These are phyloP conservation scores for Boletus bicolor DNA, from an alignment of 768 basidiomycete genomes.

Conservation along the genomic window DNA sequence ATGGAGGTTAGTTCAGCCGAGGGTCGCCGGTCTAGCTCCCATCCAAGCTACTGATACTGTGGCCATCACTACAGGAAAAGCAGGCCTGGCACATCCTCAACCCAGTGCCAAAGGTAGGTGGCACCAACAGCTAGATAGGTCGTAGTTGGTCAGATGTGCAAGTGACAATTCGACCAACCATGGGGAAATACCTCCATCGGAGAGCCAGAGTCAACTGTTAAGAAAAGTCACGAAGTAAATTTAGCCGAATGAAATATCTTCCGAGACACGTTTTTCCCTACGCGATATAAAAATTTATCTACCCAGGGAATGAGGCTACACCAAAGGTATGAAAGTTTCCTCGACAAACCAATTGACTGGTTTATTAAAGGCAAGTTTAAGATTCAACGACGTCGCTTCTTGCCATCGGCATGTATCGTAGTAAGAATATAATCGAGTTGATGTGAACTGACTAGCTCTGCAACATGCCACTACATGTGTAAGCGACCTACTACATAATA, in stretches of 20 bases:
- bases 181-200: background rate
- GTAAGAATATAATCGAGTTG: too few species aligned
- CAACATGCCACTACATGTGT: too few species aligned
- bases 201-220: background rate
- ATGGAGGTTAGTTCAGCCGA: slow-evolving; percentile 7
- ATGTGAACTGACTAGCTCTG: too few species aligned
- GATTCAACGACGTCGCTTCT: background rate
- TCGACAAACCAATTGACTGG: slow-evolving; percentile 32
- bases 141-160: background rate
- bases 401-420: background rate
- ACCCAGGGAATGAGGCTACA: slow-evolving; percentile 36
- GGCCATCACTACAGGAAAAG: background rate
- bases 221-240: background rate
- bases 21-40: background rate
- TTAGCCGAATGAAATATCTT: slow-evolving; percentile 1
- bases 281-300: slow-evolving; percentile 9
- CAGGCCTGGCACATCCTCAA: background rate
- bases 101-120: background rate
- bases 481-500: background rate
- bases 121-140: background rate
- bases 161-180: background rate
- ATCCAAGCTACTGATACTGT: background rate
- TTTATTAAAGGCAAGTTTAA: too few species aligned
- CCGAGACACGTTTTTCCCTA: background rate
- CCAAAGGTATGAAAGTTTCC: slow-evolving; percentile 11